These are phyloP conservation scores for Volvariella volvacea DNA, from an alignment of 1,284 basidiomycete genomes.

Conservation along the genomic window DNA sequence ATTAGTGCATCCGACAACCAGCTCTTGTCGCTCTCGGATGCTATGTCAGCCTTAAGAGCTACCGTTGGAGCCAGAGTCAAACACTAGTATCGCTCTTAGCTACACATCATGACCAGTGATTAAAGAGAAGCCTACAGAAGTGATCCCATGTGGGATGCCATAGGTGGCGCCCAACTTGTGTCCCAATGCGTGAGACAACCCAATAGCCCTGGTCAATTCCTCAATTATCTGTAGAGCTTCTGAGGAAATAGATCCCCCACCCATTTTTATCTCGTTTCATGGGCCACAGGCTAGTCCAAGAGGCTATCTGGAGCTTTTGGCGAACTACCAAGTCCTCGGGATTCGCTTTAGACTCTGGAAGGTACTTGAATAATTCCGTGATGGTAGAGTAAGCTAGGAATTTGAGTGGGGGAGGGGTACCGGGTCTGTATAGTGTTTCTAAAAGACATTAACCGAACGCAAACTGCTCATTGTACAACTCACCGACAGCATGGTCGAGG, in stretches of 20 bases:
- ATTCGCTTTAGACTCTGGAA: constrained; percentile 58
- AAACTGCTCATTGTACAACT: constrained; percentile 13
- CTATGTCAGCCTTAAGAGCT: constrained; percentile 46
- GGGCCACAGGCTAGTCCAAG: constrained; percentile 79
- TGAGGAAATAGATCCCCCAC: constrained; percentile 19
- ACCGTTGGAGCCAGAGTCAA: constrained; percentile 67
- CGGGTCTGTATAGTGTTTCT: constrained; percentile 67
- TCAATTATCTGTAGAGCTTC: background rate
- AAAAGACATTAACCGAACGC: background rate
- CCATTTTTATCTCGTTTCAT: constrained; percentile 46
- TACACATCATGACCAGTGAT: background rate
- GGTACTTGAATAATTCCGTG: constrained; percentile 67
- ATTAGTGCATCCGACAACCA: constrained; percentile 48
- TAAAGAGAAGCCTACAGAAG: constrained; percentile 46
- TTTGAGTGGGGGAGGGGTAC: constrained; percentile 53
- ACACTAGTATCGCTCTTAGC: constrained; percentile 39
- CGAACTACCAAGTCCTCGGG: constrained; percentile 52
- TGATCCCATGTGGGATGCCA: constrained; percentile 76
- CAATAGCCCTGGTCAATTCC: constrained; percentile 45
- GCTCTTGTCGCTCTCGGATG: constrained; percentile 51
- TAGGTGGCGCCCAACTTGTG: constrained; percentile 76
- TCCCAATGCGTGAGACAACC: constrained; percentile 64
- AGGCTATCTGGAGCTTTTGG: constrained; percentile 67
- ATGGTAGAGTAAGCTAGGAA: constrained; percentile 61
- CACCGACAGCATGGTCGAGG: constrained; percentile 73